phyloP scores from a whole-genome alignment of 257 asterid species.

The Solanum peruvianum region DNA sequence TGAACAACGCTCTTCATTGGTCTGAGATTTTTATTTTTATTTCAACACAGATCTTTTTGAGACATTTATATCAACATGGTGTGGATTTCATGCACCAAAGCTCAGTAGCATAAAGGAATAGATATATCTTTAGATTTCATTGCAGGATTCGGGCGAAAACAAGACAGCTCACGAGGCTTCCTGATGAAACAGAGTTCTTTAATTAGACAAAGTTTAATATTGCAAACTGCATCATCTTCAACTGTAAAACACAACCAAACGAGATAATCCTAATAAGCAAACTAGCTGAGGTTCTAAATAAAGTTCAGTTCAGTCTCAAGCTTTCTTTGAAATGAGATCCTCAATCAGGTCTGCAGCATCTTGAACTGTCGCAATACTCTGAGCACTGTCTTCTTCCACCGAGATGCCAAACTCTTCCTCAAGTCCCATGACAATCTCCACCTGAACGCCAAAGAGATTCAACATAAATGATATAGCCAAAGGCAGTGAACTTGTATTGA shows the following conservation, averaged over 20 bases:
- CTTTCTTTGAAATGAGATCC: slow-evolving; percentile 6
- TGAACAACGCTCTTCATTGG: background rate
- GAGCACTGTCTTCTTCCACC: slow-evolving; percentile 18
- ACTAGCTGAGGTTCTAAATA: background rate
- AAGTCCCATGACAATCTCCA: slow-evolving; percentile 20
- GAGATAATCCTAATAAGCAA: background rate
- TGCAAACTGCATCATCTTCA: background rate
- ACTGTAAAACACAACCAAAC: background rate
- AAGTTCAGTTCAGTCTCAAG: background rate
- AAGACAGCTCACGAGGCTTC: background rate
- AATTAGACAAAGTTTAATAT: background rate
- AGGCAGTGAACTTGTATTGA: background rate
- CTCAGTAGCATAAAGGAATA: background rate
- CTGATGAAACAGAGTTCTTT: background rate
- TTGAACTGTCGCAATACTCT: slow-evolving; percentile 8
- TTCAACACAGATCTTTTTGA: background rate
- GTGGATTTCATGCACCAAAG: background rate
- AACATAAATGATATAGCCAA: background rate
- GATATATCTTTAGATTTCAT: background rate
- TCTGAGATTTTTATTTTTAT: background rate
- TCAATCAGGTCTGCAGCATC: slow-evolving; percentile 19
- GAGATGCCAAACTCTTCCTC: slow-evolving; percentile 14
- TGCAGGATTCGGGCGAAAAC: background rate
- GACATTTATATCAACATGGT: background rate
- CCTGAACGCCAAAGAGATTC: background rate